phyloP scores from a whole-genome alignment of 2,329 filamentous ascomycete species.

The Fusarium luffae region DNA sequence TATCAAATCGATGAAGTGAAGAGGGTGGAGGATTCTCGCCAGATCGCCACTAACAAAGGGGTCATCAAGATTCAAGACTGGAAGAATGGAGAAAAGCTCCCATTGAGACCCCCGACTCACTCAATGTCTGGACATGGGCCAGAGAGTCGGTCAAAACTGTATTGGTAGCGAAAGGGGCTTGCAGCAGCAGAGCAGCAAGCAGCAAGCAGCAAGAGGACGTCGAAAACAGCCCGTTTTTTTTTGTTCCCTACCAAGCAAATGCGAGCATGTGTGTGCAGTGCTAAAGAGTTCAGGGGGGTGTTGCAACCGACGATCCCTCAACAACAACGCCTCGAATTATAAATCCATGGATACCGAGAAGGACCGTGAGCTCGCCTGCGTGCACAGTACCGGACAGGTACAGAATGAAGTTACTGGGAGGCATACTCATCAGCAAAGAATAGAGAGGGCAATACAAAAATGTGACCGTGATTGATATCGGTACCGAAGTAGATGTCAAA shows the following conservation, averaged over 20 bases:
- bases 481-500: not conserved
- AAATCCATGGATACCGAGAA: slow-evolving; percentile 10
- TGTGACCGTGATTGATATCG: slow-evolving; percentile 17
- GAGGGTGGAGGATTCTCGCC: slow-evolving; percentile 19
- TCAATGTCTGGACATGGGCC: slow-evolving; percentile 3
- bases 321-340: slow-evolving; percentile 25
- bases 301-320: slow-evolving; percentile 32
- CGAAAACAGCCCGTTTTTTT: slow-evolving; percentile 11
- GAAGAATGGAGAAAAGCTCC: slow-evolving; percentile 2
- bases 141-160: slow-evolving; percentile 22
- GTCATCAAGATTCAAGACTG: slow-evolving; percentile 6
- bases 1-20: slow-evolving; percentile 4
- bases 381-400: not conserved
- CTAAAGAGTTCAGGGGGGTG: slow-evolving; percentile 34
- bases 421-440: not conserved
- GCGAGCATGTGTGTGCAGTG: slow-evolving; percentile 24
- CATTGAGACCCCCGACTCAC: not conserved
- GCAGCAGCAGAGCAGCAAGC: slow-evolving; percentile 1
- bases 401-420: not conserved
- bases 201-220: not conserved
- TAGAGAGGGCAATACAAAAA: slow-evolving; percentile 6
- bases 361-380: not conserved
- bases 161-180: slow-evolving; percentile 25
- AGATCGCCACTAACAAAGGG: slow-evolving; percentile 18
- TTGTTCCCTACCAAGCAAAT: slow-evolving; percentile 10